Base-by-base conservation (phyloP, 2,329 filamentous ascomycete species). In the Leptosphaerulina australis region DNA sequence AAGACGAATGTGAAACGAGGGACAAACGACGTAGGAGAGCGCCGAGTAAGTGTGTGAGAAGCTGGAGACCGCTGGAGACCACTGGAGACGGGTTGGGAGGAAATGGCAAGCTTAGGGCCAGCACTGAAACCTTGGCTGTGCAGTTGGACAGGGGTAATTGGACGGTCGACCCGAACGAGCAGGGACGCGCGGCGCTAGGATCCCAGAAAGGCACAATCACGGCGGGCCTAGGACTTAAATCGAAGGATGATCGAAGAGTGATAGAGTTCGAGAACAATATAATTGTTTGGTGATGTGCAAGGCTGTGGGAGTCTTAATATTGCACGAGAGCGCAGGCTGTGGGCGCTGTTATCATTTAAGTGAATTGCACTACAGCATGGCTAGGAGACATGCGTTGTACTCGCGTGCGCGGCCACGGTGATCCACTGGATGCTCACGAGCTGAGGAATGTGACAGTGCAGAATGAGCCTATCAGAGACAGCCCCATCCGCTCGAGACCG, bases 1-100 rank as follows among this genome's bases (percentile, higher is more conserved):
- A 59, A 59, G 56, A 51, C 48, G 44, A 58, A 58, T 37, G 53
- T 67, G 69, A 71, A 72, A 72, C 69, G 66, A 68, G 58, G 50
- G 67, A 67, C 61, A 64, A 60, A 64, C 59, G 58, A 60, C 55
- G 51, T 60, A 39, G 47, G 44, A 48, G 48, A 47, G 55, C 49
- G 59, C 55, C 52, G 50, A 48, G 50, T 29, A 46, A 51, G 55
- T 60, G 56, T 55, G 56, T 36, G 48, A 55, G 55, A 59, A 56
- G 51, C 51, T 53, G 53, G 55, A 56, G 51, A 53, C 50, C 37
- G 50, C 44, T 49, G 50, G 55, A 56, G 51, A 53, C 50, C 37
- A 49, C 44, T 49, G 50, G 44, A 48, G 48, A 39, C 46, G 50
- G 55, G 53, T 38, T 39, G 53, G 48, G 50, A 57, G 58, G 50